These are phyloP conservation scores for Amaranthus cruentus DNA, from an alignment of 148 eudicot genomes.

Conservation along the genomic window DNA sequence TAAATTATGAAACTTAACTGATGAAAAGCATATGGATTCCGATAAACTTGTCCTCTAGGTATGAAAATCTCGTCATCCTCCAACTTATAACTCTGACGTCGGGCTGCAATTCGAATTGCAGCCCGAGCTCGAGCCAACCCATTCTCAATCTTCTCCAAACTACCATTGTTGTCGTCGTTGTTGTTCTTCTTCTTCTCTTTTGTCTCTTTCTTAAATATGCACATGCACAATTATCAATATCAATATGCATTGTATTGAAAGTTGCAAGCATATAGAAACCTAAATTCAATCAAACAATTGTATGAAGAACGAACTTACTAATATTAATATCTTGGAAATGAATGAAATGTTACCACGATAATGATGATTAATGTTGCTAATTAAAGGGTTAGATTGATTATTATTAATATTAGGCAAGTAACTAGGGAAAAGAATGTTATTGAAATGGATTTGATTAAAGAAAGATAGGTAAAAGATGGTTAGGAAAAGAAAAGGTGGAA, in stretches of 20 bases:
- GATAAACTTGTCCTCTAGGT: conserved; percentile 29
- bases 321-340: not conserved
- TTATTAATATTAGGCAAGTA: not conserved
- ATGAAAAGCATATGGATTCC: conserved; percentile 27
- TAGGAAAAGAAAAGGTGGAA: conserved; percentile 17
- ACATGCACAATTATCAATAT: not conserved
- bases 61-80: conserved; percentile 16
- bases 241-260: too few species aligned
- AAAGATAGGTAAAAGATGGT: conserved; percentile 15
- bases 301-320: conserved; percentile 11
- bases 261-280: too few species aligned
- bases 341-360: not conserved
- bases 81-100: conserved; percentile 5
- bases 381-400: not conserved
- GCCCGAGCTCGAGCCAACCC: conserved; percentile 23
- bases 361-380: conserved; percentile 5
- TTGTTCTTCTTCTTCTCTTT: not conserved
- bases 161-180: not conserved
- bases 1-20: conserved; percentile 14
- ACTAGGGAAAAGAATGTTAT: not conserved
- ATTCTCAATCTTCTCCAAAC: conserved; percentile 15
- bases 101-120: conserved; percentile 18
- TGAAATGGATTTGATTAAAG: conserved; percentile 12
- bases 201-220: conserved; percentile 1
- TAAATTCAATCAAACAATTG: not conserved